Percentiles rank a stretch among this genome's conserved stretches.
phyloP scores from a whole-genome alignment of 2,329 filamentous ascomycete genomes.

The Tolypocladium paradoxum region DNA sequence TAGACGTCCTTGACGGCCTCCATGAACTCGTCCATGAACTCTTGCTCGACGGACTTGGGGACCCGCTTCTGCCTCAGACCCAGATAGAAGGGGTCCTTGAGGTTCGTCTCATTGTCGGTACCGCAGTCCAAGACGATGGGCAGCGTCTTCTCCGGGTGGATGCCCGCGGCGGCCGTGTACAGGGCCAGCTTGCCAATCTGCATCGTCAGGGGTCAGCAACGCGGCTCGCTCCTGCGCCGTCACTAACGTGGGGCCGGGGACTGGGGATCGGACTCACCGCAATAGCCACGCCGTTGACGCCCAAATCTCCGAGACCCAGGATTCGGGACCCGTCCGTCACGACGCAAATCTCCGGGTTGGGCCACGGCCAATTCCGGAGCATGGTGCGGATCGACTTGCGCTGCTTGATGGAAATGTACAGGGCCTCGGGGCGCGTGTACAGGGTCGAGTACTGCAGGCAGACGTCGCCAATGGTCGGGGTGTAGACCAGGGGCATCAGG shows the following conservation, averaged over 20 bases:
- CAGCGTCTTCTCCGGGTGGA: constrained; percentile 76
- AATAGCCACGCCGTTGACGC: constrained; percentile 96
- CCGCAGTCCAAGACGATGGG: constrained; percentile 59
- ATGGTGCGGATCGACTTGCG: constrained; percentile 81
- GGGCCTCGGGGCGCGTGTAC: constrained; percentile 86
- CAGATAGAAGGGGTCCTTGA: constrained; percentile 70
- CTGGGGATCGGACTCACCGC: constrained; percentile 46
- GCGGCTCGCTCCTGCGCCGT: neutral
- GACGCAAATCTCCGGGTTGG: constrained; percentile 87
- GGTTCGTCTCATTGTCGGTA: constrained; percentile 55
- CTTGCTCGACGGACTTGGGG: constrained; percentile 65
- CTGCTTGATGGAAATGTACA: constrained; percentile 95
- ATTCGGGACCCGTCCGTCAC: constrained; percentile 93
- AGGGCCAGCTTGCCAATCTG: constrained; percentile 89
- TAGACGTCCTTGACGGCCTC: constrained; percentile 67
- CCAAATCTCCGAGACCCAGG: constrained; percentile 85
- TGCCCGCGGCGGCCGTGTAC: constrained; percentile 92
- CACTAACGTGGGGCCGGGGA: neutral
- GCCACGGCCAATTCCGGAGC: constrained; percentile 85
- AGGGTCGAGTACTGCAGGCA: constrained; percentile 94
- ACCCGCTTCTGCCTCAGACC: constrained; percentile 79
- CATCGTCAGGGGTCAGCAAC: neutral
- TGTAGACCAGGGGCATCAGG: constrained; percentile 77
- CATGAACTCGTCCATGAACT: constrained; percentile 98
- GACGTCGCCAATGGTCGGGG: constrained; percentile 86